phyloP scores from a whole-genome alignment of 345 rosid species.

The Pistacia atlantica region DNA sequence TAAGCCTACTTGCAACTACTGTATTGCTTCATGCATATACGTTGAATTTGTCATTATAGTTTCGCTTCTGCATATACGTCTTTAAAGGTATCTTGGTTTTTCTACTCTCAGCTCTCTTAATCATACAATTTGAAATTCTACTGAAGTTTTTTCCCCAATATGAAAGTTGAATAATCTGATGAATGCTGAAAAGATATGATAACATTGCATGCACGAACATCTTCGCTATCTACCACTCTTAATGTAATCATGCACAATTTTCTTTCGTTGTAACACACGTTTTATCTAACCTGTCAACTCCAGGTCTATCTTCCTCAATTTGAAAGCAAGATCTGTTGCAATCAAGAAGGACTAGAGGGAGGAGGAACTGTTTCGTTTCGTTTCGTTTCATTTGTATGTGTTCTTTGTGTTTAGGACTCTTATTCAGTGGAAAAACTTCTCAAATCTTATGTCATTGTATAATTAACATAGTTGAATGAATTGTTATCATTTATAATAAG shows the following conservation, averaged over 20 bases:
- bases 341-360: conserved; percentile 56
- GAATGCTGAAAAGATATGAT: no score
- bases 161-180: no score
- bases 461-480: neutral
- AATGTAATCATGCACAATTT: neutral
- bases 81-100: neutral
- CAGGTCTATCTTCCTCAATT: conserved; percentile 84
- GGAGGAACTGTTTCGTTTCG: neutral
- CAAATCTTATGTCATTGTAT: neutral
- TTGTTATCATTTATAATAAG: neutral
- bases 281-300: conserved; percentile 11
- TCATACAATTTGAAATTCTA: no score
- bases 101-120: no score
- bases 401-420: neutral
- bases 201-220: neutral
- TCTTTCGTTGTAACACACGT: neutral
- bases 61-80: neutral
- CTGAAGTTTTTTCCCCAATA: no score
- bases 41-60: neutral
- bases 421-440: neutral
- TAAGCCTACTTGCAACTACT: neutral
- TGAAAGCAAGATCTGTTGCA: conserved; percentile 71
- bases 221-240: neutral
- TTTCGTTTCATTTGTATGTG: no score
- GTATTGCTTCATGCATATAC: neutral